Evolutionary conservation across 495 filamentous ascomycete species (phyloP).

Genomic region (Hypoxylon intermedium): DNA sequence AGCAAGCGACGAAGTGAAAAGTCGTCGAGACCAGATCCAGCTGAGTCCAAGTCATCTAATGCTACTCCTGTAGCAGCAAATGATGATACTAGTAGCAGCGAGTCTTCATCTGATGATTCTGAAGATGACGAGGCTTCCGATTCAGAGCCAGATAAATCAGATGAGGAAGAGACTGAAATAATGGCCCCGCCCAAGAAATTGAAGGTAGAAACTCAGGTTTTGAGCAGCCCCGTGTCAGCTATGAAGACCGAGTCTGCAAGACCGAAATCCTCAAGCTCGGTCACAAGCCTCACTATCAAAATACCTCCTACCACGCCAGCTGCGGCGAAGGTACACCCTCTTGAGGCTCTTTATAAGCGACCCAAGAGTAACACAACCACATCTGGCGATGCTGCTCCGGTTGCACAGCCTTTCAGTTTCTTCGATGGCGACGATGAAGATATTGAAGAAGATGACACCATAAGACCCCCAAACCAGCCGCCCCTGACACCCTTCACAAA

Average conservation of each 20-base stretch:
- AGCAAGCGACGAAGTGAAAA: slow-evolving; percentile 35
- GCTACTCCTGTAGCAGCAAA: slow-evolving; percentile 27
- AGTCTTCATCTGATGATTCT: slow-evolving; percentile 40
- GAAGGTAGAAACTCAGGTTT: slow-evolving; percentile 32
- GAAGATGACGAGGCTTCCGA: slow-evolving; percentile 27
- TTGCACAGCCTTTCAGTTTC: slow-evolving; percentile 55
- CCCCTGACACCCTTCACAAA: slow-evolving; percentile 84
- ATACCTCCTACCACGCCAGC: slow-evolving; percentile 53
- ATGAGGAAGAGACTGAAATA: slow-evolving; percentile 21
- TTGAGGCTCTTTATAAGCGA: slow-evolving; percentile 89
- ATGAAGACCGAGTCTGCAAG: slow-evolving; percentile 34
- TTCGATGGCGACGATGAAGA: slow-evolving; percentile 59
- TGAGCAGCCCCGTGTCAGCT: slow-evolving; percentile 24
- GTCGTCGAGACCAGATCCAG: slow-evolving; percentile 19
- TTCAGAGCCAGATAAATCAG: slow-evolving; percentile 33
- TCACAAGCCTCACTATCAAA: slow-evolving; percentile 56
- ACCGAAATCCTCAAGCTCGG: slow-evolving; percentile 53
- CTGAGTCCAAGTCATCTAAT: slow-evolving; percentile 21
- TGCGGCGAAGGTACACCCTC: slow-evolving; percentile 71
- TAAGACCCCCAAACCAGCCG: slow-evolving; percentile 42
- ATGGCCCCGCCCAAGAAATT: slow-evolving; percentile 10
- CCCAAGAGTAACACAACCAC: slow-evolving; percentile 51
- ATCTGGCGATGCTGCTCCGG: slow-evolving; percentile 26
- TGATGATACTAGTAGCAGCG: slow-evolving; percentile 45
- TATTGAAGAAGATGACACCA: slow-evolving; percentile 42